A percentile compares a stretch with the other conserved stretches of the same genome.
Conservation (phyloP, 2,329 filamentous ascomycete genomes). For the Phialocephala sp. region DNA sequence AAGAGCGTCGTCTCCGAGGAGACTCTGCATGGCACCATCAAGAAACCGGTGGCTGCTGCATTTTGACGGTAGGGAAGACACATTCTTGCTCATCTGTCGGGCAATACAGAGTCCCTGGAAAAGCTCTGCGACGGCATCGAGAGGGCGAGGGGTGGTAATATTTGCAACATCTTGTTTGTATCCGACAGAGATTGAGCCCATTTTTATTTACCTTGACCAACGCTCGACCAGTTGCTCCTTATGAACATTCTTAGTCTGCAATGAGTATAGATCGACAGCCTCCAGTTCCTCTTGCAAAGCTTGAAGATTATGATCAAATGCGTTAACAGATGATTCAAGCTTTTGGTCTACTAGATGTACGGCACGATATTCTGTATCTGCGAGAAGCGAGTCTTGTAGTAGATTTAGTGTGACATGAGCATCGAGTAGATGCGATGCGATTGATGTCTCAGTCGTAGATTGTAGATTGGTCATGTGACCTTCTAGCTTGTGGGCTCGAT, state of each 20-base stretch:
- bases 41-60: conserved; percentile 5
- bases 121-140: too few relatives aligned
- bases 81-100: not conserved
- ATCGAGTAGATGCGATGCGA: conserved; percentile 53
- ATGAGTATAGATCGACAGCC: conserved; percentile 44
- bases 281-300: conserved; percentile 45
- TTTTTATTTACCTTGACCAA: conserved; percentile 45
- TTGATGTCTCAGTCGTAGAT: conserved; percentile 54
- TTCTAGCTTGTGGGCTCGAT: conserved; percentile 50
- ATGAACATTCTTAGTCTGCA: conserved; percentile 51
- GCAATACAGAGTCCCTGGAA: too few relatives aligned
- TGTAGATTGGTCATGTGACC: conserved; percentile 55
- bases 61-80: not conserved
- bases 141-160: too few relatives aligned
- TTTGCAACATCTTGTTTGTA: too few relatives aligned
- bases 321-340: conserved; percentile 55
- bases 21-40: not conserved
- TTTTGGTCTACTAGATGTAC: conserved; percentile 59
- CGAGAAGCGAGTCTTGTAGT: conserved; percentile 57
- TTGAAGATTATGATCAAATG: conserved; percentile 45
- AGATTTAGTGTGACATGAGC: conserved; percentile 54
- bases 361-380: conserved; percentile 56
- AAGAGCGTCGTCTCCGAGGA: conserved; percentile 18
- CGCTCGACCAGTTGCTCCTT: conserved; percentile 55
- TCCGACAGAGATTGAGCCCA: not conserved